Percentiles rank a stretch among this genome's conserved stretches.
phyloP scores from a whole-genome alignment of 257 asterid genomes.

The Solanum paucissectum region DNA sequence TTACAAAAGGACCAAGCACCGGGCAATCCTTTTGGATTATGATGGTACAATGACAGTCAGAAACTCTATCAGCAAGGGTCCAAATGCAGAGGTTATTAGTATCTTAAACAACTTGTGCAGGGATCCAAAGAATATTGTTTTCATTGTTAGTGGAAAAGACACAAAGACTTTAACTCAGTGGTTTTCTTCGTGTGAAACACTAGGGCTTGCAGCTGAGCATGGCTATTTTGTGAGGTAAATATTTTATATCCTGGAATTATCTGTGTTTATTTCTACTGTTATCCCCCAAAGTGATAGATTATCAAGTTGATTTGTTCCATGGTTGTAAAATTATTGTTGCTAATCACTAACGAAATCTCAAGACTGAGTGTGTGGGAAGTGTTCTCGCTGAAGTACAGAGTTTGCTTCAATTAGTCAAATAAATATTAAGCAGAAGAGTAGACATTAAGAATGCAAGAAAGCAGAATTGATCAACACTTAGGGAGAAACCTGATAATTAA shows the following conservation, averaged over 20 bases:
- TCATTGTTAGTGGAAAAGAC: slow-evolving; percentile 68
- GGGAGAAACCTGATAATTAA: background rate
- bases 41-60: slow-evolving; percentile 60
- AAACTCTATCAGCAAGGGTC: slow-evolving; percentile 31
- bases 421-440: background rate
- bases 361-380: background rate
- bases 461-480: background rate
- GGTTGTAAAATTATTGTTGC: background rate
- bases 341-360: background rate
- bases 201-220: slow-evolving; percentile 77
- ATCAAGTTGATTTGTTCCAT: background rate
- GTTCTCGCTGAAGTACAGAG: background rate
- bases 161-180: slow-evolving; percentile 43
- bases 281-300: background rate
- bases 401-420: background rate
- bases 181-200: slow-evolving; percentile 53
- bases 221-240: slow-evolving; percentile 64
- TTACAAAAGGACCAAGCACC: slow-evolving; percentile 61
- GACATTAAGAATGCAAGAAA: background rate
- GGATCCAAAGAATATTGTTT: slow-evolving; percentile 56
- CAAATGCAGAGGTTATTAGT: slow-evolving; percentile 48
- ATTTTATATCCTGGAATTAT: background rate
- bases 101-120: slow-evolving; percentile 52
- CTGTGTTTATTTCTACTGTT: background rate
- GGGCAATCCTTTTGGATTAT: slow-evolving; percentile 75